Conservation (phyloP, 306 rosid species). For the Quercus gilva region DNA sequence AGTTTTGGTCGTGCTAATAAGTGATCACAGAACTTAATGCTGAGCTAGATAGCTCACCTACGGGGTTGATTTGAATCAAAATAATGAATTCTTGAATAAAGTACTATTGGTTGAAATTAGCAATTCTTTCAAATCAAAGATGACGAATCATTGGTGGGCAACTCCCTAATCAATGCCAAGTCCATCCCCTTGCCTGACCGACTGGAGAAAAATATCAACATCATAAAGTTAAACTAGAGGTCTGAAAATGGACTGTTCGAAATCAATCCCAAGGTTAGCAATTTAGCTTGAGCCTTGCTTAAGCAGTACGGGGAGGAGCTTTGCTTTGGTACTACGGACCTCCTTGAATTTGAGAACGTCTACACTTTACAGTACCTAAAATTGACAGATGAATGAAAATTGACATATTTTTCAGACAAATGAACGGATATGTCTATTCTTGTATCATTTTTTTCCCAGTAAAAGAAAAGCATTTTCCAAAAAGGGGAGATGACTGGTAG, state of each 20-base stretch:
- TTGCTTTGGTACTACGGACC: constrained; percentile 7
- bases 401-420: not conserved
- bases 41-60: constrained; percentile 26
- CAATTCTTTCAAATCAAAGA: constrained; percentile 18
- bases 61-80: not conserved
- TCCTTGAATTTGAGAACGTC: not conserved
- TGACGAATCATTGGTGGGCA: constrained; percentile 1
- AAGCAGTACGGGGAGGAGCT: not conserved
- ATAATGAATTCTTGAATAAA: not conserved
- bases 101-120: not conserved
- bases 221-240: not conserved
- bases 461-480: not conserved
- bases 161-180: not conserved
- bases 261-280: not conserved
- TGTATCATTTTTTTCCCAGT: not conserved
- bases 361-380: not conserved
- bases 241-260: not conserved
- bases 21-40: not conserved
- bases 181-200: too few species aligned
- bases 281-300: not conserved
- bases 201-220: not conserved
- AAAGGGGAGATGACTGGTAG: not conserved
- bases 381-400: not conserved
- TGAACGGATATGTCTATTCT: not conserved
- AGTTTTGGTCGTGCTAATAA: not conserved